These are phyloP conservation scores for Rosa rugosa DNA, from an alignment of 306 rosid species.

Conservation along the genomic window DNA sequence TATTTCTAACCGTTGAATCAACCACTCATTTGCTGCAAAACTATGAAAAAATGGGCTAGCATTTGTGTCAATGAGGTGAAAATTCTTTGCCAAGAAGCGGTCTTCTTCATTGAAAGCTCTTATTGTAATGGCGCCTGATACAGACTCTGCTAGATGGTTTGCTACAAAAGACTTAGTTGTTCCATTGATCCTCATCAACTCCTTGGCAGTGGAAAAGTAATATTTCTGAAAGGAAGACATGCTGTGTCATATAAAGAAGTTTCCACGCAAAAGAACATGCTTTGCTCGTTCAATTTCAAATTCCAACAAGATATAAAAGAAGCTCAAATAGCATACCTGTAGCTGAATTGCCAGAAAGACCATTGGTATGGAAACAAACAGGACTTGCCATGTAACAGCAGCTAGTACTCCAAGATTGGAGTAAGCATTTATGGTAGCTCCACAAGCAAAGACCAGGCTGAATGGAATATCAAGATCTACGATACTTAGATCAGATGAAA, in stretches of 20 bases:
- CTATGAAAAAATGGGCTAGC: constrained; percentile 75
- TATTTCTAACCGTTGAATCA: constrained; percentile 75
- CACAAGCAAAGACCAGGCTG: too few relatives aligned
- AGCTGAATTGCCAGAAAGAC: background rate
- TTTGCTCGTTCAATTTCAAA: background rate
- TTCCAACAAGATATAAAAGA: background rate
- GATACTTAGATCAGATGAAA: background rate
- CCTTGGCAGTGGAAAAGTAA: constrained; percentile 77
- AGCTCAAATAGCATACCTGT: constrained; percentile 63
- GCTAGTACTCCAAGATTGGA: too few relatives aligned
- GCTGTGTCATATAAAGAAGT: background rate
- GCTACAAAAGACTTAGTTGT: constrained; percentile 78
- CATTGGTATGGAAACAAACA: too few relatives aligned
- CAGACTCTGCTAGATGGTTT: constrained; percentile 80
- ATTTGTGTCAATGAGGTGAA: constrained; percentile 60
- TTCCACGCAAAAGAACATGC: too few relatives aligned
- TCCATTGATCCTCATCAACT: constrained; percentile 79
- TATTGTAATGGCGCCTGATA: constrained; percentile 80
- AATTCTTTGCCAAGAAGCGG: constrained; percentile 54
- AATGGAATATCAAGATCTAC: too few relatives aligned
- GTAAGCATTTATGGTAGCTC: too few relatives aligned
- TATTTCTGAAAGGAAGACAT: constrained; percentile 42
- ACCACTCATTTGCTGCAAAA: constrained; percentile 82
- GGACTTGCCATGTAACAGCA: too few relatives aligned
- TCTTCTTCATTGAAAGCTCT: constrained; percentile 85